Evolutionary conservation across 139 green algal genomes (phyloP), one percentile per base, ranked within the genome.

Genomic region (Closterium sp.): DNA sequence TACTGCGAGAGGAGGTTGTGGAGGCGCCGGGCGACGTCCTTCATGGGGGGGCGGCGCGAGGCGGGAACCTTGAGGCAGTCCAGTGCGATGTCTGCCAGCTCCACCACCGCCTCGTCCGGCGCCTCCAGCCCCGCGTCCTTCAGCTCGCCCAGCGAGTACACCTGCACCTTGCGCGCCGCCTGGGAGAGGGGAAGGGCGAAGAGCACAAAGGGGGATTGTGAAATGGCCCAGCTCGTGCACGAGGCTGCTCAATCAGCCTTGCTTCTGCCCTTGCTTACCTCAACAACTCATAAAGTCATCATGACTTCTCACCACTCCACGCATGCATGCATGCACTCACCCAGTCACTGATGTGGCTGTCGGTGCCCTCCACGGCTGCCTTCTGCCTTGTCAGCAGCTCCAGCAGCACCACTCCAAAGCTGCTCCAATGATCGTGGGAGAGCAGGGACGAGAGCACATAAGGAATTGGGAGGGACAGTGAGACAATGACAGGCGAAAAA

Each of bases 361-460:
- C 50, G 11, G 50, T 70, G 50, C 50, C 50, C 50, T 70, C 50
- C 5, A 70, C 50, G 11, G 50, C 50, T 21, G 50, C 13, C 50
- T 70, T 70, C 17, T 70, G 50, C 50, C 17, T 70, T 70, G 87
- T 90, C 21, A 90, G 62, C 38, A 90, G 87, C 10, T 90, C 87
- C 24, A 90, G 70, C 28, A 90, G 87, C 29, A 90, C 87, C 5
- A 90, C 87, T 7, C 87, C 87, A 31, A 90, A 90, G 70, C 87
- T 90, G 87, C 11, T 62, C 31, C 27, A 70, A n/a, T 7, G 9
- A 90, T 85, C 19, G 10, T 5, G 50, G 50, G 50, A 70, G 17
- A 70, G 50, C 13, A 70, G 50, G 50, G 50, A 21, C 19, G 5
- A 17, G 50, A 70, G 21, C n/a, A n/a, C n/a, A n/a, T n/a, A n/a